Evolutionary conservation across 352 stramenopile species (phyloP), one percentile per base, ranked within the genome.

Genomic region (Globisporangium yorkense): DNA sequence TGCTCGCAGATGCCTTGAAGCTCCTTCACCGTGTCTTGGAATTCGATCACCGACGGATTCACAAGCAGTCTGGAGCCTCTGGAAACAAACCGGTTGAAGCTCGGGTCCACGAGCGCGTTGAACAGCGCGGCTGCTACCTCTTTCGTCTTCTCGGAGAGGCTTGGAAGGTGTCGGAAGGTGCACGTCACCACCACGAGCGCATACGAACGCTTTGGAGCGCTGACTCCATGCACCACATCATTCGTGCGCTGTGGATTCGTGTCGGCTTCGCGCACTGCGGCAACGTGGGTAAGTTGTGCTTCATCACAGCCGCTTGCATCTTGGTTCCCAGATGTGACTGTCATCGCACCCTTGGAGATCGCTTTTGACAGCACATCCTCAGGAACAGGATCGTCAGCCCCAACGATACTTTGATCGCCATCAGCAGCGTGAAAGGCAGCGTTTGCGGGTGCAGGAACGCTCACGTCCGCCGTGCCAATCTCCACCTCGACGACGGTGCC

Each of bases 1-100:
- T 45, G 59, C 0, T 65, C 54, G 15, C 67, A 76, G 37, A 88
- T 63, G 13, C 54, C 46, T 15, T 70, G 64, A 1, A 93, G 51
- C 18, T 93, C 84, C 46, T 75, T 75, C 72, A 89, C 82, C 9
- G 76, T 79, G 47, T 88, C 75, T 61, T 89, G 79, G 31, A 93
- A 91, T 43, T 93, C 79, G 58, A 93, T 85, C 7, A 90, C 64
- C 2, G 84, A 92, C n/a, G 84, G 84, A 59, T 93, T 93, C 24
- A 93, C 40, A 8, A 93, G 61, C 35, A 93, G 45, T 51, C 80
- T 76, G 10, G 71, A 87, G 0, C 77, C 77, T 58, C 74, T 70
- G 9, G 51, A 57, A 3, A 68, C 71, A 39, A 86, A 92, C 0
- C 63, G 66, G 47, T 68, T 77, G 54, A 83, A 89, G 39, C 71